Percentiles rank a stretch among this genome's conserved stretches.
Evolutionary conservation across 2,329 filamentous ascomycete species (phyloP).

Genomic region (Colletotrichum musicola): DNA sequence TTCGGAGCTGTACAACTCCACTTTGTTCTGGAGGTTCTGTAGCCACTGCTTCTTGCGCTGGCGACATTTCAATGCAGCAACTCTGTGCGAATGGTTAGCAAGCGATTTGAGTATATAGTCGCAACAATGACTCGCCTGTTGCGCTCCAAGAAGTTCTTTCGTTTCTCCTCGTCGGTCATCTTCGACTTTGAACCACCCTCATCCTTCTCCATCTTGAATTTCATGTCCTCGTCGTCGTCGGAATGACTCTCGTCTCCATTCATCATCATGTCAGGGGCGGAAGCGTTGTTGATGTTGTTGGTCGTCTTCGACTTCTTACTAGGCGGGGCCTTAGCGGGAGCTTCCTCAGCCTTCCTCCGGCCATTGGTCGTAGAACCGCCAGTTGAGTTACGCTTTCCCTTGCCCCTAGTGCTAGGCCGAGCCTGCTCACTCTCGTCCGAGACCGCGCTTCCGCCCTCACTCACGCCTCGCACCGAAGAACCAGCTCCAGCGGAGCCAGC

Average conservation of each 20-base stretch:
- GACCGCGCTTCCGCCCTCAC: slow-evolving; percentile 75
- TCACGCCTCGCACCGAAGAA: slow-evolving; percentile 66
- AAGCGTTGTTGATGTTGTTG: slow-evolving; percentile 46
- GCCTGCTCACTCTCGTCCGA: slow-evolving; percentile 80
- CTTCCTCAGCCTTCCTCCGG: slow-evolving; percentile 82
- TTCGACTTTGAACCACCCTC: slow-evolving; percentile 75
- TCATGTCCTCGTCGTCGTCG: slow-evolving; percentile 65
- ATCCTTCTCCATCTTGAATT: slow-evolving; percentile 56
- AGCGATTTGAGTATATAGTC: too few species aligned
- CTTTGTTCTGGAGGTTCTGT: slow-evolving; percentile 92
- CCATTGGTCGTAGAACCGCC: slow-evolving; percentile 66
- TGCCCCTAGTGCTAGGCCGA: slow-evolving; percentile 74
- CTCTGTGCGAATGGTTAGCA: slow-evolving; percentile 65
- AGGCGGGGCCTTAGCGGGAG: slow-evolving; percentile 70
- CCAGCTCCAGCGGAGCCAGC: slow-evolving; percentile 52
- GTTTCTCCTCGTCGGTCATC: slow-evolving; percentile 99
- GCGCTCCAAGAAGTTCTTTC: slow-evolving; percentile 96
- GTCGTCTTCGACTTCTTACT: slow-evolving; percentile 77
- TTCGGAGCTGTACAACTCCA: slow-evolving; percentile 91
- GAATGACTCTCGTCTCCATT: slow-evolving; percentile 47
- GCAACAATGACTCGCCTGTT: slow-evolving; percentile 78
- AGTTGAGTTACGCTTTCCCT: slow-evolving; percentile 75
- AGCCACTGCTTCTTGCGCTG: slow-evolving; percentile 99
- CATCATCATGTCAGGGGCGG: slow-evolving; percentile 41
- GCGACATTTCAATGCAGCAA: slow-evolving; percentile 95